Evolutionary conservation across 192 early-diverging fungal species (phyloP), one percentile per base, ranked within the genome.

Genomic region (Radiomyces spectabilis): DNA sequence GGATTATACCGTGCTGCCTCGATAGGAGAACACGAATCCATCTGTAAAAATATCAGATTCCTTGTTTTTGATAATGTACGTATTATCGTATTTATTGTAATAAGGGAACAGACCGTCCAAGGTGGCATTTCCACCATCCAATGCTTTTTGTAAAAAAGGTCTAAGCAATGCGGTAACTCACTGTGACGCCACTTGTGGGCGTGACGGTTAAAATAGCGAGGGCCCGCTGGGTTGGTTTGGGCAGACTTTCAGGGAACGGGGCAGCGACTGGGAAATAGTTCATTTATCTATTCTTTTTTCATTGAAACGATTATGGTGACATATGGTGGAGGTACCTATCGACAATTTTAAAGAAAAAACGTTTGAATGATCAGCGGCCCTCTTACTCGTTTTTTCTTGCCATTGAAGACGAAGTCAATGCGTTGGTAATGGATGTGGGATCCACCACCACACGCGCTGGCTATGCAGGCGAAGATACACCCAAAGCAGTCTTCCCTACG

Each of bases 391-490:
- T 29, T 12, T 18, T 40, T 54, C 15, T 50, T 35, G 16, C n/a
- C 18, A 41, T 45, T 44, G 3, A 16, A 82, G 94, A 98, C 75
- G 93, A 98, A 75, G 93, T 97, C 41, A 82, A 84, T 42, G 95
- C 93, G 6, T 61, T 99, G 16, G 94, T 99, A 30, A 63, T 99
- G 55, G 95, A 98, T 59, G 75, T 96, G 38, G 97, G 97, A 35
- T 83, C 85, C 55, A 80, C 82, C 38, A 85, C 81, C 71, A 87
- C 86, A 31, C 89, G 89, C 45, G 93, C 91, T 19, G 97, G 97
- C 46, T 97, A 88, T 70, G 92, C 94, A n/a, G 97, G 97, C 51
- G 95, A 98, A 61, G 95, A 99, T 70, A 77, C 83, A 29, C 97
- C 97, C 6, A 85, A 84, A 55, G 86, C 81, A 0, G 85, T 94